Base-by-base conservation (phyloP, 495 filamentous ascomycete species). In the Aspergillus haitiensis region DNA sequence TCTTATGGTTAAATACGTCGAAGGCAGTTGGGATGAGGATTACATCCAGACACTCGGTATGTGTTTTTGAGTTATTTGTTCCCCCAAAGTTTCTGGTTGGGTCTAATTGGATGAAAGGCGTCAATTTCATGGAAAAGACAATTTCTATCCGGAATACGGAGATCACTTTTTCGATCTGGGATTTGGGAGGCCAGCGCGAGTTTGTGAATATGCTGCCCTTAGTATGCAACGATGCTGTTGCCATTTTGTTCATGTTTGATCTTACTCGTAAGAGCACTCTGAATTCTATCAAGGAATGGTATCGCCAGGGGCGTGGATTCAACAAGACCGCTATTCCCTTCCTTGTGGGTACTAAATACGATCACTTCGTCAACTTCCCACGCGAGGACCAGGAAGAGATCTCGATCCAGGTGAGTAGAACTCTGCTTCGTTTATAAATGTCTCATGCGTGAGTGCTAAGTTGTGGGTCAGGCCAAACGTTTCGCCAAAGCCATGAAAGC, bases 41-140 rank as follows among this genome's bases (percentile, higher is more conserved):
- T 98, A 98, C 74, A 98, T 98, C 67, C 94, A 98, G 76, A 98
- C 94, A 31, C 77, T 98, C 50, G 94, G 93, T 90, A 78, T 52
- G 78, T 72, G 60, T 15, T 40, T 13, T 34, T 7, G 31, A 13
- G 15, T 12, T 6, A 33, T n/a, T 6, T 52, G 13, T 53, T 13
- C 10, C 4, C 45, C 40, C 32, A 9, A 15, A 2, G n/a, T 5
- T 36, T 32, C 13, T 61, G 34, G 55, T 49, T 15, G 52, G 15
- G 31, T 50, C 42, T 56, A 58, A 65, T 36, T 27, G 16, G 16
- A 11, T 31, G 31, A 5, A 56, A 89, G 88, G 88, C 58, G 94
- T 98, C 74, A 98, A 98, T 70, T 98, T 98, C 78, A 98, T 98
- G 94, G 94, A 98, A 74, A 98, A 98, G 78, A 98, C 94, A 10